phyloP scores from a whole-genome alignment of 495 filamentous ascomycete species.

The Penicillium fimorum region DNA sequence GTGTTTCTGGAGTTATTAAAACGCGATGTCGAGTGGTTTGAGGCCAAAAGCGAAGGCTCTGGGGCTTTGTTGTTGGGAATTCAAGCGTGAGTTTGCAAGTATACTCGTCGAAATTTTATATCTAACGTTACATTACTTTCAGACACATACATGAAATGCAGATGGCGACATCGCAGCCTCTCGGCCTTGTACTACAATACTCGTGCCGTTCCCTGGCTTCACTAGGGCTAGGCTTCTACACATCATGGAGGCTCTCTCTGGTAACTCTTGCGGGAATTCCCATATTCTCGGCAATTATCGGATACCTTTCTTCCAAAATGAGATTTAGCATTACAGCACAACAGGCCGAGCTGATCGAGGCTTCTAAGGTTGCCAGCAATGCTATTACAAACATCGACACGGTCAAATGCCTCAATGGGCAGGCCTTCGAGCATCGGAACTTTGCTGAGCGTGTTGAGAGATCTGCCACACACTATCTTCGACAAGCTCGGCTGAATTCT shows the following conservation, averaged over 20 bases:
- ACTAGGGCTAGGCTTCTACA: slow-evolving; percentile 68
- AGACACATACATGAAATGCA: slow-evolving; percentile 86
- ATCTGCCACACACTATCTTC: slow-evolving; percentile 63
- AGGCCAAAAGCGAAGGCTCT: slow-evolving; percentile 67
- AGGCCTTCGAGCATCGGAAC: slow-evolving; percentile 63
- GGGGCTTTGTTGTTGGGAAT: slow-evolving; percentile 66
- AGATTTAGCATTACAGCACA: slow-evolving; percentile 67
- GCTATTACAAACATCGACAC: slow-evolving; percentile 75
- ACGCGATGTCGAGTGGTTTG: slow-evolving; percentile 83
- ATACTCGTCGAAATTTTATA: not conserved
- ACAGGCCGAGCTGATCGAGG: slow-evolving; percentile 62
- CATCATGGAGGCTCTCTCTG: slow-evolving; percentile 81
- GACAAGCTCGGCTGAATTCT: slow-evolving; percentile 65
- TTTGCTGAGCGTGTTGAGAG: slow-evolving; percentile 57
- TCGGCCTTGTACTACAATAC: slow-evolving; percentile 67
- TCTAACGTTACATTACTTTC: slow-evolving; percentile 3
- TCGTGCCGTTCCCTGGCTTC: slow-evolving; percentile 59
- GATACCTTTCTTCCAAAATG: slow-evolving; percentile 57
- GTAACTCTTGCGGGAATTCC: slow-evolving; percentile 78
- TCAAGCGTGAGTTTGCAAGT: slow-evolving; percentile 61
- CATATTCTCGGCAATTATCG: slow-evolving; percentile 59
- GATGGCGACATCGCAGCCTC: slow-evolving; percentile 69
- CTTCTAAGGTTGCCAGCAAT: slow-evolving; percentile 69
- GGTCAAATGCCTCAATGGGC: slow-evolving; percentile 84
- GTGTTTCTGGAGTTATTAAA: slow-evolving; percentile 66